Conservation (phyloP, 768 basidiomycete genomes). For the Phaffia australis region DNA sequence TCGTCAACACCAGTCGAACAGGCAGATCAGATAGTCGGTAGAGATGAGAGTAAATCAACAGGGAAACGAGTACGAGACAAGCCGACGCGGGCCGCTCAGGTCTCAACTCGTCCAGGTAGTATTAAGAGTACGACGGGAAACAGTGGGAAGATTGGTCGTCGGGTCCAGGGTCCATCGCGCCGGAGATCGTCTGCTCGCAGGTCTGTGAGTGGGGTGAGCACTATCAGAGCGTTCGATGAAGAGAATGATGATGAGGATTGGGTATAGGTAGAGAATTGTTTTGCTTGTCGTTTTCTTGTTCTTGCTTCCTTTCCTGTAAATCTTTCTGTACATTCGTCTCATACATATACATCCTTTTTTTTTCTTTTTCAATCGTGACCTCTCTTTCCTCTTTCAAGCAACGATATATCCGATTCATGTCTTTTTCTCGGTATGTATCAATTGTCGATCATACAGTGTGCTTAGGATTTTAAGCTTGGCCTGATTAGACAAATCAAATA, state of each 20-base stretch:
- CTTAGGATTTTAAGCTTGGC: too few relatives aligned
- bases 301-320: not conserved
- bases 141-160: not conserved
- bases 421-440: too few relatives aligned
- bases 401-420: too few relatives aligned
- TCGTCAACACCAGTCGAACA: not conserved
- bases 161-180: not conserved
- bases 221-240: slow-evolving; percentile 1
- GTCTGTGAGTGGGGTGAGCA: slow-evolving; percentile 3
- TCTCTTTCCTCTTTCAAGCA: not conserved
- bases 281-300: not conserved
- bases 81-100: not conserved
- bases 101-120: not conserved
- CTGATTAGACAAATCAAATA: too few relatives aligned
- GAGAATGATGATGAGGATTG: not conserved
- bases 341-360: not conserved
- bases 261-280: not conserved
- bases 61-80: not conserved
- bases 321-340: not conserved
- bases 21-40: not conserved
- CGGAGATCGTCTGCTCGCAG: not conserved
- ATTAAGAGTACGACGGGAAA: not conserved
- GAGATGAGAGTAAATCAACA: not conserved
- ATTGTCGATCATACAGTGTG: too few relatives aligned
- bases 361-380: not conserved